Evolutionary conservation across 2,329 filamentous ascomycete species (phyloP), one percentile per base, ranked within the genome.

Genomic region (Corniculantispora saksenae): DNA sequence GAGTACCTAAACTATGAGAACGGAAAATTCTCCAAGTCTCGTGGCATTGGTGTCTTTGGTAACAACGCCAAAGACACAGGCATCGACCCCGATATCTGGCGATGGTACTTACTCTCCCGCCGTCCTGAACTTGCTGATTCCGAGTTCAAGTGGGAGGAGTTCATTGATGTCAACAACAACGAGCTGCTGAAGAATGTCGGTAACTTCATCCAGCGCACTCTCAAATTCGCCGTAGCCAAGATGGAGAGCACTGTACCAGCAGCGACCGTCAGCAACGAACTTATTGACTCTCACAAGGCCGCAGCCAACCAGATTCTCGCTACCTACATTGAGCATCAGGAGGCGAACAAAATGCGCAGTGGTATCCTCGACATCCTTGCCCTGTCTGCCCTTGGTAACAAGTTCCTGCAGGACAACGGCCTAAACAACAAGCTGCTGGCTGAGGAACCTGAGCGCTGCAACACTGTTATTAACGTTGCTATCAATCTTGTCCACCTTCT

Each of bases 1-100:
- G 94, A 97, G 75, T 81, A 95, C 72, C 83, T 95, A 69, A 94
- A 94, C 80, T 95, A 95, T 73, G 92, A 95, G 76, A 87, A 88
- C 66, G 92, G 92, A 69, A 97, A 97, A 76, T 97, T 97, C 81
- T 94, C 90, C 75, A 97, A 97, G 79, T 95, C 92, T 59, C 86
- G 93, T 71, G 91, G 91, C 38, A 86, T 97, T 45, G 94, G 94
- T 72, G 94, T 97, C 1, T 97, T 97, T 73, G 94, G 94, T 59
- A 94, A 92, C 79, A 93, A 91, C 72, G 94, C 92, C 55, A 91
- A 91, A 78, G 89, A 96, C 63, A 97, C 93, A 10, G 93, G 93
- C 23, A 86, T 97, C 21, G 86, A 90, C 19, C 83, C 93, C 0
- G 92, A 94, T 68, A 92, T 97, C n/a, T 97, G 93, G 92, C 85